Evolutionary conservation across 441 rosid genomes (phyloP), one percentile per base, ranked within the genome.

Genomic region (Euphorbia celastroides): DNA sequence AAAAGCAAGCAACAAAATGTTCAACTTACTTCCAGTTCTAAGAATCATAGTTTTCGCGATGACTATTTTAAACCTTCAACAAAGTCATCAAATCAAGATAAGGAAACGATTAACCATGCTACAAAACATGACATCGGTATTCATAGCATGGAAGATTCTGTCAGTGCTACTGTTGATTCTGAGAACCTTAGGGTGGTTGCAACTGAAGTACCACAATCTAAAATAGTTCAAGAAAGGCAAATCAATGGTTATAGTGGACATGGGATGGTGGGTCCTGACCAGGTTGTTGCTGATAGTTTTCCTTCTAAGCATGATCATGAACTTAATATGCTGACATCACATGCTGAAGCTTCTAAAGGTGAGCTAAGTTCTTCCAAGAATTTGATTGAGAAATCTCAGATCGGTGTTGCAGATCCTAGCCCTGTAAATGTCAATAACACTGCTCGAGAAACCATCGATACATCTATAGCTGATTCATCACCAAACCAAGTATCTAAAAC

Each of bases 381-480:
- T 61, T 64, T 77, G 31, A 52, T 25, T 11, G 66, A 68, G 71
- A 71, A 72, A 66, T 68, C 75, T 60, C 76, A 59, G 57, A 41
- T 74, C 25, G 38, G 19, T 65, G 46, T 64, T 7, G 67, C 72
- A 58, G 71, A 67, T 67, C 72, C 66, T 7, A 69, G 65, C 48
- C 67, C 64, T 68, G 67, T 65, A 61, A 78, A 62, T 75, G 65
- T 50, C 62, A 52, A 75, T 51, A 46, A 50, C 50, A 70, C 28
- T 34, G 66, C 66, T 57, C 82, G 59, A 57, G 74, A 50, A 66
- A 57, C 76, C 20, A 75, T 70, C 75, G 71, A 68, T 69, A 76
- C 84, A 57, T 75, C 77, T 60, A 25, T 77, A 31, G 72, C 74
- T 42, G 77, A 71, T 74, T 66, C 57, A 62, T 76, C 66, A 66